Conservation (phyloP, 2,329 filamentous ascomycete species). For the Colletotrichum abscissum region DNA sequence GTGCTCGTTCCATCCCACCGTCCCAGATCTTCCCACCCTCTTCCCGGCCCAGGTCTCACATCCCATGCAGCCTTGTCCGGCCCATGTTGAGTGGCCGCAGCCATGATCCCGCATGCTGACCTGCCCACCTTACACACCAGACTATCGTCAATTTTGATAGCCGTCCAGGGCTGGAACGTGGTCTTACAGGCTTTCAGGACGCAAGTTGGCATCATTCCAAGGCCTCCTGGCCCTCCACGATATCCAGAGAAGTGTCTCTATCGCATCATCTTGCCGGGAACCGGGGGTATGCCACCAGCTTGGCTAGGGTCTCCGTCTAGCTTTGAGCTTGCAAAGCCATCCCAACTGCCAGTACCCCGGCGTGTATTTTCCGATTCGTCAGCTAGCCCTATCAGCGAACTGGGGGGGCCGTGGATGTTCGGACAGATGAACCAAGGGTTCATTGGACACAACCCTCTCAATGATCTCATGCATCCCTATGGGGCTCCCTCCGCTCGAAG, state of each 20-base stretch:
- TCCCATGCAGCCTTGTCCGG: constrained; percentile 20
- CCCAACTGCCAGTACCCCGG: constrained; percentile 23
- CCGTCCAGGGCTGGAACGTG: not conserved
- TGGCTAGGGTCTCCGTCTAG: constrained; percentile 26
- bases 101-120: not conserved
- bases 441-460: constrained; percentile 15
- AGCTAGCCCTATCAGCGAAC: constrained; percentile 13
- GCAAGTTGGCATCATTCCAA: constrained; percentile 29
- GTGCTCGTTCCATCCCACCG: not conserved
- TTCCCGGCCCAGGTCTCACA: constrained; percentile 9
- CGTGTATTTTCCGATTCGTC: constrained; percentile 31
- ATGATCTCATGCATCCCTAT: constrained; percentile 34
- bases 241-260: not conserved
- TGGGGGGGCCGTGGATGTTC: constrained; percentile 1
- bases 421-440: constrained; percentile 3
- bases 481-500: constrained; percentile 15
- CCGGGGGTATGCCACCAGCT: constrained; percentile 23
- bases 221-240: constrained; percentile 16
- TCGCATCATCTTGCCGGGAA: constrained; percentile 8
- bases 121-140: not conserved
- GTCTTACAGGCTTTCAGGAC: constrained; percentile 6
- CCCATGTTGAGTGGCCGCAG: constrained; percentile 2
- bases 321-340: constrained; percentile 33
- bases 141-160: not conserved
- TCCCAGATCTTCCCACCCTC: constrained; percentile 14